phyloP scores from a whole-genome alignment of 2,329 filamentous ascomycete genomes.

The Chaetoscypha palmicola region DNA sequence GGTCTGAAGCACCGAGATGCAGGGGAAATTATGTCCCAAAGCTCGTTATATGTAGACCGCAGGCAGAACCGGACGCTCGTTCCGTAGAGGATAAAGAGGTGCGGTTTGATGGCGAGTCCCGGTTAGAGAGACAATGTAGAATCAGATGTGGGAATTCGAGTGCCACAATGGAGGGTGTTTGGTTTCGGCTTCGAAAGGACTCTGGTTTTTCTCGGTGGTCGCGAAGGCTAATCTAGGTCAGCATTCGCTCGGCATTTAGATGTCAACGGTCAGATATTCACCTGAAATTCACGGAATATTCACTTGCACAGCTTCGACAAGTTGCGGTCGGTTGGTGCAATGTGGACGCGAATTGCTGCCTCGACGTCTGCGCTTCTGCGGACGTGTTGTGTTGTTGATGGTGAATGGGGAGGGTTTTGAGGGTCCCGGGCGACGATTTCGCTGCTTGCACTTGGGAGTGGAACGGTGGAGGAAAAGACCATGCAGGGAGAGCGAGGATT shows the following conservation, averaged over 20 bases:
- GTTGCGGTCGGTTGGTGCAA: too few species aligned
- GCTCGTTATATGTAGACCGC: not conserved
- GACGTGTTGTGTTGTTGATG: constrained; percentile 3
- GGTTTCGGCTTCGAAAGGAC: not conserved
- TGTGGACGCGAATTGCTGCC: not conserved
- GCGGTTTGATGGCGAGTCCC: constrained; percentile 1
- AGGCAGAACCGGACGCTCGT: not conserved
- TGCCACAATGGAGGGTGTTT: not conserved
- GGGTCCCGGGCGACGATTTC: not conserved
- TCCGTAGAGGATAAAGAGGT: not conserved
- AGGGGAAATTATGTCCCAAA: too few species aligned
- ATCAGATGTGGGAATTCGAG: constrained; percentile 3
- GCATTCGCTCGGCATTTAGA: not conserved
- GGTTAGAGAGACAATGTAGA: not conserved
- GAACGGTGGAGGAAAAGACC: not conserved
- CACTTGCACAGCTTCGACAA: too few species aligned
- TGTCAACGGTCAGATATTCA: too few species aligned
- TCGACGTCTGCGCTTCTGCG: not conserved
- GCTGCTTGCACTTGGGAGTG: not conserved
- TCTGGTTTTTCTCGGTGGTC: too few species aligned
- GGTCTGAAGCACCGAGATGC: too few species aligned
- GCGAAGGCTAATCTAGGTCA: too few species aligned
- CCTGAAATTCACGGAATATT: too few species aligned
- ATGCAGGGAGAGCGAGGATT: not conserved
- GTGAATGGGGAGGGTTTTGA: not conserved